Evolutionary conservation across 176 grass and related monocot species (phyloP), one percentile per base, ranked within the genome.

Genomic region (Thalia dealbata): DNA sequence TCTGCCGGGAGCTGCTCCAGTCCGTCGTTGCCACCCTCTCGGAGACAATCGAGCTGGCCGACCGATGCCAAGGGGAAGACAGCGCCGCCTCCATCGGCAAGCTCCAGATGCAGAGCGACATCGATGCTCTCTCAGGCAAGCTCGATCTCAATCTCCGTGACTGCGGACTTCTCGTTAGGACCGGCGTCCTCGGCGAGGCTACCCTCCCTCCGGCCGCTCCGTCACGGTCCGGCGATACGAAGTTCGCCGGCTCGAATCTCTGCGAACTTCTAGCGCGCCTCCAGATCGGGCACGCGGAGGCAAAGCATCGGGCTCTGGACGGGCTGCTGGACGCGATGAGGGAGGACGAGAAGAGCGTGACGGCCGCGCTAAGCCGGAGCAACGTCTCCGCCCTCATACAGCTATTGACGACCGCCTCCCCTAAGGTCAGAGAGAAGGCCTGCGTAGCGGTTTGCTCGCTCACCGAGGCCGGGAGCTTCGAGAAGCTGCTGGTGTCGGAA

Each of bases 361-460:
- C 95, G 41, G 81, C 88, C 2, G 81, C 81, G 19, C 78, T 99
- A 22, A 83, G 90, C 48, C 85, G 95, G 61, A 87, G 85, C 85
- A 99, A 95, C 18, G 76, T 95, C 66, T 79, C 90, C 15, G 90
- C 95, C 52, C 77, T 99, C 55, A 77, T 99, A 71, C 95, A 99
- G 74, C 64, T 99, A 71, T 85, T 95, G 25, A 95, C 90, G 0
- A 88, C 95, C 1, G 91, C 90, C 50, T 72, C 87, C 0, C 81
- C 95, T 28, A 99, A 99, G 82, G 73, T 91, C 48, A 84, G 95
- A 69, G 95, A 99, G 90, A 99, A 99, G 74, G 80, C 88, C 0
- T 90, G 85, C 24, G 82, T 90, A 0, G 87, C 92, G 5, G 71
- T 99, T 30, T 72, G 46, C 70, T 72, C 86, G 75, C 81, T 99